These are phyloP conservation scores for Trichoderma sp. DNA, from an alignment of 2,329 filamentous ascomycete genomes.

Conservation along the genomic window DNA sequence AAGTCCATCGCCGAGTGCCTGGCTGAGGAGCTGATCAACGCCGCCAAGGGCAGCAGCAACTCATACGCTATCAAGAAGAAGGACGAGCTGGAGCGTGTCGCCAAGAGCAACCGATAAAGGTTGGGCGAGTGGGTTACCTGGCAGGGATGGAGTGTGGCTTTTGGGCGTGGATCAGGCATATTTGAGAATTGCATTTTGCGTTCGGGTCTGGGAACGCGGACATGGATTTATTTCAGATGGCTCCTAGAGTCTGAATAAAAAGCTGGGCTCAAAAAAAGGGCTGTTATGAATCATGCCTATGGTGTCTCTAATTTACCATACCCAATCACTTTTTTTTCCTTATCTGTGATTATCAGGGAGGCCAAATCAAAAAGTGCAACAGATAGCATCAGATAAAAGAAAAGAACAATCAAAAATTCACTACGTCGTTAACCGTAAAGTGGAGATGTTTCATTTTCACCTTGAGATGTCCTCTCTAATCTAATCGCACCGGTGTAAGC, in stretches of 20 bases:
- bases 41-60: conserved; percentile 99
- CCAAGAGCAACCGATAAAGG: conserved; percentile 99
- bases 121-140: conserved; percentile 37
- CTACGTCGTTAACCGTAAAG: not conserved
- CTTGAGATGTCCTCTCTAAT: conserved; percentile 1
- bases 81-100: conserved; percentile 99
- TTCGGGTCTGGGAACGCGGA: conserved; percentile 52
- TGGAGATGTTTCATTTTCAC: not conserved
- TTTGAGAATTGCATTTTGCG: conserved; percentile 53
- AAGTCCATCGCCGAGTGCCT: conserved; percentile 99
- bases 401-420: not conserved
- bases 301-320: conserved; percentile 25
- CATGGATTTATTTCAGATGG: conserved; percentile 48
- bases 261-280: conserved; percentile 44
- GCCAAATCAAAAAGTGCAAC: conserved; percentile 23
- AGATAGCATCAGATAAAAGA: conserved; percentile 25
- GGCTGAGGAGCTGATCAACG: conserved; percentile 99
- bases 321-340: conserved; percentile 13
- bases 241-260: conserved; percentile 50
- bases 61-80: conserved; percentile 99
- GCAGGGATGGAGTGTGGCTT: conserved; percentile 45
- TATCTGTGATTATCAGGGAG: conserved; percentile 23
- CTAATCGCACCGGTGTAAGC: not conserved
- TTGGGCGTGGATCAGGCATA: conserved; percentile 49
- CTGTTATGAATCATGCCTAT: conserved; percentile 39